Percentiles rank a stretch among this genome's conserved stretches.
These are phyloP conservation scores for Penicillium sp. DNA, from an alignment of 2,329 filamentous ascomycete species.

Conservation along the genomic window DNA sequence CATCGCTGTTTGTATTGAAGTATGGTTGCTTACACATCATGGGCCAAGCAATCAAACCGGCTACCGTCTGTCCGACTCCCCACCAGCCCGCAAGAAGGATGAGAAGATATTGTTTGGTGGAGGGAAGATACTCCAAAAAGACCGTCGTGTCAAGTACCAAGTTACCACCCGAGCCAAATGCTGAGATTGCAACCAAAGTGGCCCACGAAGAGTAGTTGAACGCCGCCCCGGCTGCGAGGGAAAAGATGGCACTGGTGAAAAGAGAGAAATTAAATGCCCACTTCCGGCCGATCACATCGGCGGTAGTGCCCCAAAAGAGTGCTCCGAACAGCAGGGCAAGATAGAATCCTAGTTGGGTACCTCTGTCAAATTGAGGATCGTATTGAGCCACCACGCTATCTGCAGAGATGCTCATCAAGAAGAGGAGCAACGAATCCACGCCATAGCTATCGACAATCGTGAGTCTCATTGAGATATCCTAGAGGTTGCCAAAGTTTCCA, in stretches of 20 bases:
- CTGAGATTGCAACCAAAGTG: constrained; percentile 12
- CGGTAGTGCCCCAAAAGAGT: constrained; percentile 13
- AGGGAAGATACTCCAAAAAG: constrained; percentile 13
- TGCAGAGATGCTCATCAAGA: constrained; percentile 15
- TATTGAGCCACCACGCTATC: constrained; percentile 13
- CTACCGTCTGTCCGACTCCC: constrained; percentile 14
- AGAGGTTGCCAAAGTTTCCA: background rate
- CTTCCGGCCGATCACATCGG: constrained; percentile 15
- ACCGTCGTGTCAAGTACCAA: constrained; percentile 14
- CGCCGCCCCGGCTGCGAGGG: constrained; percentile 11
- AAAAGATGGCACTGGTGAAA: constrained; percentile 14
- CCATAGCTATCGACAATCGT: constrained; percentile 7
- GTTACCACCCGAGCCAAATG: constrained; percentile 15
- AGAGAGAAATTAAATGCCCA: constrained; percentile 17
- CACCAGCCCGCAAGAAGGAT: constrained; percentile 15
- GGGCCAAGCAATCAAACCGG: constrained; percentile 13
- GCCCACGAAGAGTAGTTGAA: constrained; percentile 10
- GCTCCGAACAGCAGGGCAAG: constrained; percentile 10
- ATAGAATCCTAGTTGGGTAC: constrained; percentile 13
- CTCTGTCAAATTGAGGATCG: constrained; percentile 8
- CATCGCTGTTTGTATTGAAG: background rate
- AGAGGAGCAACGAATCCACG: constrained; percentile 11
- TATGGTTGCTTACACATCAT: constrained; percentile 8
- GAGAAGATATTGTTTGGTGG: constrained; percentile 15
- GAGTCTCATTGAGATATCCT: background rate